Conservation (phyloP, 805 yeast species). For the Torulaspora franciscae region DNA sequence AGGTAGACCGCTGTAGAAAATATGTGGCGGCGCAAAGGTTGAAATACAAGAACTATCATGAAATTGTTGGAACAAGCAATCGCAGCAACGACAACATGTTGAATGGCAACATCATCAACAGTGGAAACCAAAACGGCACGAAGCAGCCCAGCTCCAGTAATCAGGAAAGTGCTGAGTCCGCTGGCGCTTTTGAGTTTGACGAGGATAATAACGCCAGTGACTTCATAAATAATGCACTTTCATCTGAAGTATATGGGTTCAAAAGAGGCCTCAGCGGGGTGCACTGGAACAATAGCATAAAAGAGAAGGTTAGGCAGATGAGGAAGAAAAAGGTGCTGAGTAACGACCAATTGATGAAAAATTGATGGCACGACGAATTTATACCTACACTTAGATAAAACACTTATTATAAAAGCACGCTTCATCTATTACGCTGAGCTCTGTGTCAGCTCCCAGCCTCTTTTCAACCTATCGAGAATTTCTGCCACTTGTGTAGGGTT, state of each 20-base stretch:
- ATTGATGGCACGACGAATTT: conserved; percentile 1
- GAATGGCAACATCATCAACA: neutral
- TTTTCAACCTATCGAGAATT: conserved; percentile 36
- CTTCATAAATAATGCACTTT: conserved; percentile 33
- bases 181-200: neutral
- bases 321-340: conserved; percentile 27
- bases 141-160: neutral
- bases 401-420: neutral
- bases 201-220: conserved; percentile 20
- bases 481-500: conserved; percentile 29
- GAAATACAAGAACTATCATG: conserved; percentile 32
- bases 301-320: conserved; percentile 48
- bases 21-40: conserved; percentile 66
- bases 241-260: conserved; percentile 43
- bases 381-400: conserved; percentile 1
- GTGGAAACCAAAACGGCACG: neutral
- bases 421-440: conserved; percentile 5
- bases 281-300: conserved; percentile 57
- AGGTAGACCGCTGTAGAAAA: conserved; percentile 68
- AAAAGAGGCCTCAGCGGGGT: conserved; percentile 46
- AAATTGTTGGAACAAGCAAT: conserved; percentile 13
- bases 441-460: conserved; percentile 39
- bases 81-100: conserved; percentile 5
- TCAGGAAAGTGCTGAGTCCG: neutral
- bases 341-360: neutral